Conservation (phyloP, 768 basidiomycete species). For the Leucogyrophana mollusca region DNA sequence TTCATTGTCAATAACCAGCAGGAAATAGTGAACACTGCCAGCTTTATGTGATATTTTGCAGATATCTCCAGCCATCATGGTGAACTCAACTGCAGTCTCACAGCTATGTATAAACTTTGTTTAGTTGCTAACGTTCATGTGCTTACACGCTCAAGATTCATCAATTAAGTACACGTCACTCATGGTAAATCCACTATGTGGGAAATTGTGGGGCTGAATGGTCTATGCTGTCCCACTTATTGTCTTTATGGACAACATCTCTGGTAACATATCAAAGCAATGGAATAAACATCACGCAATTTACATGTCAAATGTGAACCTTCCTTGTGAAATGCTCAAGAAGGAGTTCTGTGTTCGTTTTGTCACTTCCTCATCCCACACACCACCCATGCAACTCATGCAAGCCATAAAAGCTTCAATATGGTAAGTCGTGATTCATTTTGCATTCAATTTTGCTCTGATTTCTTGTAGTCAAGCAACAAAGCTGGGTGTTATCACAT, state of each 20-base stretch:
- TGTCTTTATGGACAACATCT: conserved; percentile 36
- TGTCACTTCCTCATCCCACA: conserved; percentile 37
- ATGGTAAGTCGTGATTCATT: conserved; percentile 22
- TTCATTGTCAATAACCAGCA: conserved; percentile 4
- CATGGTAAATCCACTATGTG: conserved; percentile 16
- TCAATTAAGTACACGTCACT: not conserved
- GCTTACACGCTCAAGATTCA: not conserved
- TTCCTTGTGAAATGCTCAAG: conserved; percentile 33
- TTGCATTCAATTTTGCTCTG: conserved; percentile 16
- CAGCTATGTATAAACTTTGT: too few species aligned
- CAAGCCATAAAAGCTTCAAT: conserved; percentile 29
- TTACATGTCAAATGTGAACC: conserved; percentile 35
- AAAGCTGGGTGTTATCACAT: conserved; percentile 20
- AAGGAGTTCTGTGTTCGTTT: conserved; percentile 39
- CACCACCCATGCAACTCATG: conserved; percentile 37
- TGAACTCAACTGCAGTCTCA: too few species aligned
- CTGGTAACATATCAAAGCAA: conserved; percentile 41
- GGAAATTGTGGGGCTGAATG: conserved; percentile 13
- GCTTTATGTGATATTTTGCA: conserved; percentile 1
- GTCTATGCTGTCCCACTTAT: not conserved
- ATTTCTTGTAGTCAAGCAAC: conserved; percentile 20
- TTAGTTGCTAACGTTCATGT: not conserved
- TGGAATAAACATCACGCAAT: conserved; percentile 47
- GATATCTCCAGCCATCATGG: too few species aligned
- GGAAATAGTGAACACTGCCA: not conserved